Conservation (phyloP, 2,329 filamentous ascomycete genomes). For the Pseudogymnoascus sp. region DNA sequence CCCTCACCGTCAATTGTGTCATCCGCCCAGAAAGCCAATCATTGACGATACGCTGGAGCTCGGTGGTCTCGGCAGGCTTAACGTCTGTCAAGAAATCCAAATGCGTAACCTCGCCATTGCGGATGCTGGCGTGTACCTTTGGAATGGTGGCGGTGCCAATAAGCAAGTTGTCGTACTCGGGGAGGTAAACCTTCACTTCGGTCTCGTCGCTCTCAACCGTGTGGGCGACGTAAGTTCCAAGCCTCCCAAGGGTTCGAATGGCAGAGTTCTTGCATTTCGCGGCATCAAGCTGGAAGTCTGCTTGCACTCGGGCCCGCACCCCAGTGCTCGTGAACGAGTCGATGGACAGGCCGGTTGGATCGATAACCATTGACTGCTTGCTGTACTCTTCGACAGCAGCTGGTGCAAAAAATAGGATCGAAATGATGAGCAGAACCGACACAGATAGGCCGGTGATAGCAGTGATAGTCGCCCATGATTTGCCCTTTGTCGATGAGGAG, state of each 20-base stretch:
- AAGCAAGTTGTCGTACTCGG: constrained; percentile 71
- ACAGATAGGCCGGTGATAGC: constrained; percentile 61
- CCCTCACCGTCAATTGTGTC: constrained; percentile 62
- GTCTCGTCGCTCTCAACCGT: constrained; percentile 69
- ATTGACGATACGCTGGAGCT: constrained; percentile 72
- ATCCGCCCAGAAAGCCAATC: constrained; percentile 82
- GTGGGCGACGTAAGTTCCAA: constrained; percentile 72
- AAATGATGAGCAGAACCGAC: constrained; percentile 60
- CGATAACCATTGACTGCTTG: constrained; percentile 71
- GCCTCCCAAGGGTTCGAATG: constrained; percentile 67
- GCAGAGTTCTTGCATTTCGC: constrained; percentile 63
- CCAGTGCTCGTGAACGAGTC: constrained; percentile 76
- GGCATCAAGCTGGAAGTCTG: constrained; percentile 74
- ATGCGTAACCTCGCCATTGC: constrained; percentile 68
- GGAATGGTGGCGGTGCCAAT: constrained; percentile 74
- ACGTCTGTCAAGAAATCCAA: constrained; percentile 76
- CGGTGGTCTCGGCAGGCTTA: constrained; percentile 66
- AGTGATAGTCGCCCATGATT: constrained; percentile 71
- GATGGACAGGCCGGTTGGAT: constrained; percentile 77
- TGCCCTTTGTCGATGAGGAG: constrained; percentile 31
- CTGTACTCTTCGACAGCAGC: constrained; percentile 78
- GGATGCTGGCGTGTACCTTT: constrained; percentile 65
- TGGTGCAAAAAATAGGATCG: constrained; percentile 74
- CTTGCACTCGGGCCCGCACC: constrained; percentile 72
- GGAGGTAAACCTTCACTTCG: constrained; percentile 68